These are phyloP conservation scores for Ustilago sp. DNA, from an alignment of 1,284 basidiomycete genomes.

Conservation along the genomic window DNA sequence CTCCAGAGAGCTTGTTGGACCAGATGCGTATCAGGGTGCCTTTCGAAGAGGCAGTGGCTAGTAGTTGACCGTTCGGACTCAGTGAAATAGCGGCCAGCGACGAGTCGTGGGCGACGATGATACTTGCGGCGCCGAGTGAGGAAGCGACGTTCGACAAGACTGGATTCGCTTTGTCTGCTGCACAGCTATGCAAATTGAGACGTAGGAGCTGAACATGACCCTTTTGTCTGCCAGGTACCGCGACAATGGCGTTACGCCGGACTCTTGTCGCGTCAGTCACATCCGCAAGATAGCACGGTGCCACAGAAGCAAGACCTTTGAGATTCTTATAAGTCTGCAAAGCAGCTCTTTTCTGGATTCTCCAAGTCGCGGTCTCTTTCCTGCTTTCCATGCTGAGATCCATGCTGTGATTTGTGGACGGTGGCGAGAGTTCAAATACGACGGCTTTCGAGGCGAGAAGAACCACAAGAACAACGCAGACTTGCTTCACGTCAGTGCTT, in stretches of 20 bases:
- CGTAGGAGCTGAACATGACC: slow-evolving; percentile 60
- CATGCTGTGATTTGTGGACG: slow-evolving; percentile 4
- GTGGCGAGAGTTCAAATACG: slow-evolving; percentile 51
- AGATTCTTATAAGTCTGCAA: slow-evolving; percentile 46
- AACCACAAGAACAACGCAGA: slow-evolving; percentile 48
- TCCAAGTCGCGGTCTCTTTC: slow-evolving; percentile 27
- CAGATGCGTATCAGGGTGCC: slow-evolving; percentile 62
- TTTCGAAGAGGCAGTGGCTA: slow-evolving; percentile 57
- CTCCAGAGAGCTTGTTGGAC: slow-evolving; percentile 30
- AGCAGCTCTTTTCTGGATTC: slow-evolving; percentile 38
- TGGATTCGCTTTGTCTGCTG: not conserved
- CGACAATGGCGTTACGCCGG: slow-evolving; percentile 33
- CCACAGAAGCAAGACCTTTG: slow-evolving; percentile 42
- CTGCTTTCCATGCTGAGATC: slow-evolving; percentile 1
- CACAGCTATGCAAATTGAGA: slow-evolving; percentile 15
- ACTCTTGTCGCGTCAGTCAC: not conserved
- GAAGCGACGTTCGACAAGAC: slow-evolving; percentile 7
- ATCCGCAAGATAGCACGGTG: slow-evolving; percentile 14
- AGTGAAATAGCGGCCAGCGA: slow-evolving; percentile 50
- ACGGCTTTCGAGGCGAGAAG: slow-evolving; percentile 51
- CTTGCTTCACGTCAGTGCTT: not conserved
- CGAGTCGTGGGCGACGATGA: slow-evolving; percentile 61
- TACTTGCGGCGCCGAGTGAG: slow-evolving; percentile 49
- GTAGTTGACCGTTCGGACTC: slow-evolving; percentile 41
- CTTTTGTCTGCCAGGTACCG: slow-evolving; percentile 57